phyloP scores from a whole-genome alignment of 164 flowering plant species.

The Umbilicus rupestris region DNA sequence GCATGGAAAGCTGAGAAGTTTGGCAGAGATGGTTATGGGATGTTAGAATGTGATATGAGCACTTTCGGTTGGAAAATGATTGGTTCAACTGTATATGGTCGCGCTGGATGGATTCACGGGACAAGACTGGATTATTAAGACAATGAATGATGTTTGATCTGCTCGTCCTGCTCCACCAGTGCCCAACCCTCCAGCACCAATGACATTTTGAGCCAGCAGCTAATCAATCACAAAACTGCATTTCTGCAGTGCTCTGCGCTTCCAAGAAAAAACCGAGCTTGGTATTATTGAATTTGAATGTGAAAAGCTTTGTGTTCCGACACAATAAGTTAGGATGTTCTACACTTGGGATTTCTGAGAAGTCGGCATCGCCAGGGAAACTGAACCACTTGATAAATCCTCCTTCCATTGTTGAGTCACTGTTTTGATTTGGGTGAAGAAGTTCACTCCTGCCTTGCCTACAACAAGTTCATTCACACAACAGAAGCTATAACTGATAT shows the following conservation, averaged over 20 bases:
- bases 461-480: constrained; percentile 12
- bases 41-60: too few species aligned
- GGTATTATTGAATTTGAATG: background rate
- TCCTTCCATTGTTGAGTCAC: constrained; percentile 73
- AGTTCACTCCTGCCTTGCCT: constrained; percentile 68
- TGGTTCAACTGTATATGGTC: background rate
- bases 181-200: background rate
- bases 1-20: background rate
- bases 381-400: constrained; percentile 29
- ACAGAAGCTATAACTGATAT: background rate
- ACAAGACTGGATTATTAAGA: background rate
- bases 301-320: background rate
- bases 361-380: constrained; percentile 45
- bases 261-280: too few species aligned
- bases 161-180: constrained; percentile 4
- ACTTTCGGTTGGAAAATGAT: background rate
- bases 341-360: constrained; percentile 25
- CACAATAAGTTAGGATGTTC: background rate
- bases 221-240: too few species aligned
- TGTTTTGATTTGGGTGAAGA: constrained; percentile 58
- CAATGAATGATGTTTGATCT: background rate
- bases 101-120: background rate
- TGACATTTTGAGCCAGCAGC: too few species aligned
- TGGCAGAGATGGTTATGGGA: background rate
- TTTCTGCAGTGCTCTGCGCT: too few species aligned